phyloP scores from a whole-genome alignment of 2,329 filamentous ascomycete genomes.

The Exophiala sp. region DNA sequence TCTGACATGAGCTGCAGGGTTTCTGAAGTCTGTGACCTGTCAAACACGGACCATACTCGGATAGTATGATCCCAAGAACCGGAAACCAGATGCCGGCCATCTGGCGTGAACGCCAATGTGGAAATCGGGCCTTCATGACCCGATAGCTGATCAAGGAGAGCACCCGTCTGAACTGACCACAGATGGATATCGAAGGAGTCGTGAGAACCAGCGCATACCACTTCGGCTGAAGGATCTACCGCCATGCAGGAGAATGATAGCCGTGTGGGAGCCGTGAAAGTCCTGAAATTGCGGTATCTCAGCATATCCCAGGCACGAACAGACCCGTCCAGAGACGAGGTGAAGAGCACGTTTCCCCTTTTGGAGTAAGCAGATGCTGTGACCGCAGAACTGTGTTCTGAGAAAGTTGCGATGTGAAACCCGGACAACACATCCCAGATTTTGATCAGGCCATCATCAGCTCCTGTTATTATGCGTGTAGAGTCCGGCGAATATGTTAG shows the following conservation, averaged over 20 bases:
- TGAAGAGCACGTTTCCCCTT: constrained; percentile 92
- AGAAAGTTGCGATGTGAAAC: constrained; percentile 97
- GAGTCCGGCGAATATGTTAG: constrained; percentile 91
- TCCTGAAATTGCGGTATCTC: constrained; percentile 92
- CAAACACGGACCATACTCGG: constrained; percentile 92
- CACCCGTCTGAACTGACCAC: constrained; percentile 97
- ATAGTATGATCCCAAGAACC: constrained; percentile 97
- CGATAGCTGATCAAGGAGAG: constrained; percentile 80
- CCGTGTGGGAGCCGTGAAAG: constrained; percentile 87
- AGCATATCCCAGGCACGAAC: constrained; percentile 94
- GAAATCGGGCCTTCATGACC: constrained; percentile 94
- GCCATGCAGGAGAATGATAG: constrained; percentile 90
- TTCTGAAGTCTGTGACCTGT: constrained; percentile 88
- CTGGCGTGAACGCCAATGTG: constrained; percentile 78
- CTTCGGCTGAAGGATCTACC: constrained; percentile 94
- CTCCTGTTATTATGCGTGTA: constrained; percentile 83
- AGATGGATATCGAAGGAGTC: constrained; percentile 97
- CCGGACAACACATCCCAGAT: constrained; percentile 96
- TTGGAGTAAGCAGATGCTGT: constrained; percentile 91
- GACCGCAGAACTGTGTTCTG: constrained; percentile 89
- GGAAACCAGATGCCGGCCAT: constrained; percentile 75
- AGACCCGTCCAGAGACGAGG: constrained; percentile 87
- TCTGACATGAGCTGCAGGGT: constrained; percentile 88
- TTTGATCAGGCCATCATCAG: constrained; percentile 97
- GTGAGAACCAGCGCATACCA: constrained; percentile 88